A percentile compares a stretch with the other conserved stretches of the same genome.
Conservation (phyloP, 495 filamentous ascomycete species). For the Sphaerosporella brunnea region DNA sequence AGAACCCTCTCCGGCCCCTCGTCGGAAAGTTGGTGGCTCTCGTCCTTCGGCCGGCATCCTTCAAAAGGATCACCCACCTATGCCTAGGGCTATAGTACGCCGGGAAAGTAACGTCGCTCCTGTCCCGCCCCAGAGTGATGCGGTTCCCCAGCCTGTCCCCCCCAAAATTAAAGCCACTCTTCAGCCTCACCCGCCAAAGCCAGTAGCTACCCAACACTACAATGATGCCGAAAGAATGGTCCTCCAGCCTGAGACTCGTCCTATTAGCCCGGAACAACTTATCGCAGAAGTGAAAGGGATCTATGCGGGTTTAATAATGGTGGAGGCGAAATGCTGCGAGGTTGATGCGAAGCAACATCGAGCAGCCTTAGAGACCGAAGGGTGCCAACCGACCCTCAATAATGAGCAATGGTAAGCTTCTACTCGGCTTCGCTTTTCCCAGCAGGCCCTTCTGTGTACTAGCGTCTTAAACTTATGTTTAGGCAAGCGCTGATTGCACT, state of each 20-base stretch:
- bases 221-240: constrained; percentile 16
- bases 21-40: background rate
- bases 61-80: background rate
- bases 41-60: background rate
- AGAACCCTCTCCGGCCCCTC: background rate
- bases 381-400: constrained; percentile 32
- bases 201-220: background rate
- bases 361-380: constrained; percentile 26
- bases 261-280: constrained; percentile 60
- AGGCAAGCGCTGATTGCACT: constrained; percentile 48
- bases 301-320: constrained; percentile 59
- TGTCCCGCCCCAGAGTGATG: background rate
- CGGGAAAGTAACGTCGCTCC: too few species aligned
- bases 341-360: constrained; percentile 44
- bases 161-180: background rate
- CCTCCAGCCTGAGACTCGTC: constrained; percentile 32
- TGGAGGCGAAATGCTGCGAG: constrained; percentile 62
- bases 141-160: background rate
- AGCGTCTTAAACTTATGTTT: background rate
- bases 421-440: too few species aligned
- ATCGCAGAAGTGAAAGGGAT: constrained; percentile 54
- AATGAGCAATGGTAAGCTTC: constrained; percentile 43
- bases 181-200: background rate
- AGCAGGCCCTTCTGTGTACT: background rate
- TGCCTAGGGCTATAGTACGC: background rate